Percentiles rank a stretch among this genome's conserved stretches.
Evolutionary conservation across 2,329 filamentous ascomycete species (phyloP).

Genomic region (Claviceps quebecensis): DNA sequence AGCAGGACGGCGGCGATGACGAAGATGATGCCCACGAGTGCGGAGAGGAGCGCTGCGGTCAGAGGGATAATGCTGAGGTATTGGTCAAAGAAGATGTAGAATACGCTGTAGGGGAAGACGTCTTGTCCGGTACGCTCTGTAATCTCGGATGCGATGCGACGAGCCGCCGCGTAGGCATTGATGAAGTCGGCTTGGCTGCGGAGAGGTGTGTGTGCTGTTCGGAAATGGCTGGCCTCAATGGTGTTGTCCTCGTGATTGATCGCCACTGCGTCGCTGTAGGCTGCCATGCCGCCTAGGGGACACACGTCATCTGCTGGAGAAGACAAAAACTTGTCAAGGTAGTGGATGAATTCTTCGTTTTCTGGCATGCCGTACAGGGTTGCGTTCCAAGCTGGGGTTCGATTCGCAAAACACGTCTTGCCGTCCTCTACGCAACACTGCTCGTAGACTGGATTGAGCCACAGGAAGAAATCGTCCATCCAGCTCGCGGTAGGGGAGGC

Average conservation of each 20-base stretch:
- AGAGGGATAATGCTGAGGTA: conserved; percentile 75
- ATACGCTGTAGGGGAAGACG: conserved; percentile 92
- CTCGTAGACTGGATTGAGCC: conserved; percentile 77
- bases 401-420: conserved; percentile 63
- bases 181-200: conserved; percentile 89
- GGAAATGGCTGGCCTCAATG: conserved; percentile 78
- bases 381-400: conserved; percentile 75
- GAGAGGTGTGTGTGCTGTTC: conserved; percentile 76
- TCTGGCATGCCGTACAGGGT: conserved; percentile 86
- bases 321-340: conserved; percentile 69
- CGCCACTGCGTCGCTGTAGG: conserved; percentile 74
- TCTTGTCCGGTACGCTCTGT: conserved; percentile 57
- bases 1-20: conserved; percentile 65
- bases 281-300: conserved; percentile 74
- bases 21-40: conserved; percentile 76
- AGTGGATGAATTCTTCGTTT: conserved; percentile 77
- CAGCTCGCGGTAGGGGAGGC: conserved; percentile 81
- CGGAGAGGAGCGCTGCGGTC: conserved; percentile 65
- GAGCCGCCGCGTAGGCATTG: conserved; percentile 72
- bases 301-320: conserved; percentile 73
- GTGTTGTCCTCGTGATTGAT: conserved; percentile 53
- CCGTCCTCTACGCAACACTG: conserved; percentile 57
- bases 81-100: conserved; percentile 99
- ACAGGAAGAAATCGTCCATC: conserved; percentile 93
- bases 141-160: conserved; percentile 72